phyloP scores from a whole-genome alignment of 2,329 filamentous ascomycete genomes.

The Teratosphaeria gauchensis region DNA sequence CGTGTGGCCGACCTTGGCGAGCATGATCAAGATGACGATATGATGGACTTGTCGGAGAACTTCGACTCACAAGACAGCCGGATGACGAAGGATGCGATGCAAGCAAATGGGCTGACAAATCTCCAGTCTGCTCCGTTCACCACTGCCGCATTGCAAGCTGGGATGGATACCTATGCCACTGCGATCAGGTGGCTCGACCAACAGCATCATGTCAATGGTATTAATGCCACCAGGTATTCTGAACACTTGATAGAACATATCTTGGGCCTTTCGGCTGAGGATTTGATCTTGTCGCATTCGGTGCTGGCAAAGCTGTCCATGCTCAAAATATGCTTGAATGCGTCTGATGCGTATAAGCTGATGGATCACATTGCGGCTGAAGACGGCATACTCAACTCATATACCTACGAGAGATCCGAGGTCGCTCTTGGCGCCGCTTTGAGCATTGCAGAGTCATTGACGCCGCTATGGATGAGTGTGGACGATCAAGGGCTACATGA shows the following conservation, averaged over 20 bases:
- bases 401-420: slow-evolving; percentile 64
- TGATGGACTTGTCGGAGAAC: slow-evolving; percentile 58
- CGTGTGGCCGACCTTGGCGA: slow-evolving; percentile 12
- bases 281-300: slow-evolving; percentile 16
- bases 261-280: slow-evolving; percentile 11
- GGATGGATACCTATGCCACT: not conserved
- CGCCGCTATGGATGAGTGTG: slow-evolving; percentile 51
- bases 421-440: slow-evolving; percentile 59
- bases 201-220: not conserved
- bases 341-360: slow-evolving; percentile 33
- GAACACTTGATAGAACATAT: slow-evolving; percentile 14
- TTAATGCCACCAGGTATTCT: slow-evolving; percentile 3
- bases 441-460: slow-evolving; percentile 56
- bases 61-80: slow-evolving; percentile 52
- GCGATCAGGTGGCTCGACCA: slow-evolving; percentile 1
- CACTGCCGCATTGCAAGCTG: not conserved
- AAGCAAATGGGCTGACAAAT: slow-evolving; percentile 38
- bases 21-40: slow-evolving; percentile 41
- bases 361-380: slow-evolving; percentile 35
- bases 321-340: slow-evolving; percentile 16
- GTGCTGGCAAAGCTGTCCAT: slow-evolving; percentile 14
- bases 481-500: slow-evolving; percentile 51
- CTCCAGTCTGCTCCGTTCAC: slow-evolving; percentile 6
- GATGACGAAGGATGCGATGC: slow-evolving; percentile 27
- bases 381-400: slow-evolving; percentile 41